A percentile compares a stretch with the other conserved stretches of the same genome.
Evolutionary conservation across 768 basidiomycete species (phyloP).

Genomic region (Lactarius akahatsu): DNA sequence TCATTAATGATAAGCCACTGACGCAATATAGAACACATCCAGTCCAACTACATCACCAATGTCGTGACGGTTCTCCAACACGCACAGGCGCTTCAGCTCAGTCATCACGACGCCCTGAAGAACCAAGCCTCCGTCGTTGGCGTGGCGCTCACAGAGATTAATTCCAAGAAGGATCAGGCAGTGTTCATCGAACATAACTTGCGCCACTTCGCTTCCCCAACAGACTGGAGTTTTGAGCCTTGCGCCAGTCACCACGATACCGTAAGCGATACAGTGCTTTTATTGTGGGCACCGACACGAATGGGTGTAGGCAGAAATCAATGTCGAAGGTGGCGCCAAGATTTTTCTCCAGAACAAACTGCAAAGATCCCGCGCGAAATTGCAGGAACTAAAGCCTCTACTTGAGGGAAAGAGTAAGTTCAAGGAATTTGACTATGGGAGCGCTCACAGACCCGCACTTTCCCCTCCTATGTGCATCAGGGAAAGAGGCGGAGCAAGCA

Average conservation of each 20-base stretch:
- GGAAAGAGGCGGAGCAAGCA: slow-evolving; percentile 54
- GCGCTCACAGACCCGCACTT: slow-evolving; percentile 10
- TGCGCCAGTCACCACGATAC: slow-evolving; percentile 75
- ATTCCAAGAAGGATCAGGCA: slow-evolving; percentile 60
- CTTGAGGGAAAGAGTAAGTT: slow-evolving; percentile 61
- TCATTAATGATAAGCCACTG: slow-evolving; percentile 10
- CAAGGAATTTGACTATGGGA: slow-evolving; percentile 19
- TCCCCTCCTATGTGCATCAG: slow-evolving; percentile 37
- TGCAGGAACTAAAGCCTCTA: slow-evolving; percentile 59
- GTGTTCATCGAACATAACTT: slow-evolving; percentile 73
- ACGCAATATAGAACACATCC: slow-evolving; percentile 58
- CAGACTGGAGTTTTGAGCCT: slow-evolving; percentile 75
- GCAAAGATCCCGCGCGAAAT: slow-evolving; percentile 53
- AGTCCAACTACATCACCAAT: slow-evolving; percentile 57
- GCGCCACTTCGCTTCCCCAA: slow-evolving; percentile 60
- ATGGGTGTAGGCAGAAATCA: slow-evolving; percentile 52
- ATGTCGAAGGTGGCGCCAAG: slow-evolving; percentile 67
- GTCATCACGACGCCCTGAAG: slow-evolving; percentile 60
- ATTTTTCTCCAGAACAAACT: slow-evolving; percentile 81
- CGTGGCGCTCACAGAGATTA: slow-evolving; percentile 49
- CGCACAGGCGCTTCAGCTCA: slow-evolving; percentile 57
- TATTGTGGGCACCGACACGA: not conserved
- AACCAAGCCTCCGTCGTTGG: slow-evolving; percentile 48
- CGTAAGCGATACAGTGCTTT: slow-evolving; percentile 40
- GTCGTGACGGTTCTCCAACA: slow-evolving; percentile 55